Evolutionary conservation across 2,329 filamentous ascomycete genomes (phyloP), one percentile per base, ranked within the genome.

Genomic region (Tympanopsis confertula): DNA sequence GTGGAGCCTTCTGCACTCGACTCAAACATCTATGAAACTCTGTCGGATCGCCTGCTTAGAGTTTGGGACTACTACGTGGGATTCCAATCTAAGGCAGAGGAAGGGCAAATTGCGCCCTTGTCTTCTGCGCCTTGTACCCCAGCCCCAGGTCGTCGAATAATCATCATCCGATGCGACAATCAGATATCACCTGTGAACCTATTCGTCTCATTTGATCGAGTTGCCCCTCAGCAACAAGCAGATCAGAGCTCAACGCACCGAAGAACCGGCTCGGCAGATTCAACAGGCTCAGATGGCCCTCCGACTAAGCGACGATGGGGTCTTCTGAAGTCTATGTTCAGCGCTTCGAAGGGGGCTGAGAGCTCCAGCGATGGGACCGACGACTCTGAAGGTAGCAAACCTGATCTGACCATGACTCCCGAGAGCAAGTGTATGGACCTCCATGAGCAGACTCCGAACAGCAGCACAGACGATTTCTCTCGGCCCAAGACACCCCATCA

Each of bases 101-200:
- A 59, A 33, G 61, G 62, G 24, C 49, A 64, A 24, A 56, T 52
- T 13, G 49, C 71, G 5, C 64, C 63, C 13, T 69, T 78, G 14
- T 79, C 77, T 5, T 78, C 74, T 14, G 69, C 68, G 35, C 77
- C 80, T 28, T 82, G 78, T 55, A 74, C 72, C 47, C 81, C 81
- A 35, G 80, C 80, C 15, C 81, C 81, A 19, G 74, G 76, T 19
- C 69, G 80, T 40, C 66, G 76, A 43, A 69, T 86, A 24, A 64
- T 83, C 22, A 84, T 86, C 46, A 75, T 85, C 43, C 71, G 78
- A 44, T 82, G 78, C 46, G 80, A 85, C 54, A 74, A 48, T 32
- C 52, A 52, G 40, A 39, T 46, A 4, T 46, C 53, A 24, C 38
- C 49, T 19, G 29, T 50, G 12, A 50, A 41, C 36, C 40, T 75